Percentiles rank a stretch among this genome's conserved stretches.
Conservation (phyloP, 2,329 filamentous ascomycete species). For the Alternaria novae-zelandiae region DNA sequence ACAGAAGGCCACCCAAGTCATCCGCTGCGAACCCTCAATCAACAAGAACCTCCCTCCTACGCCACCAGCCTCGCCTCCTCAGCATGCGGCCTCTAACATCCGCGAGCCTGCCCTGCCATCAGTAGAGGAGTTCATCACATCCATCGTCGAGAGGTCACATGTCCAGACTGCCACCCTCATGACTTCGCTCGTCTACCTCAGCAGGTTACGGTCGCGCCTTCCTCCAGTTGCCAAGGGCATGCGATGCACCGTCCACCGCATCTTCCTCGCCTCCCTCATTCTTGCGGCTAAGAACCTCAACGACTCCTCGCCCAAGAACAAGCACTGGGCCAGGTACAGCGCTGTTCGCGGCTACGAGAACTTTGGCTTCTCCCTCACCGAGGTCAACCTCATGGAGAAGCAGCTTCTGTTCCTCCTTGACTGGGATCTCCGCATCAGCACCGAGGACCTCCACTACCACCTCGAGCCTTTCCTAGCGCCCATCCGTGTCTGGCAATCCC, state of each 20-base stretch:
- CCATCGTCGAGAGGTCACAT: conserved; percentile 89
- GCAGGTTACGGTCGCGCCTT: conserved; percentile 79
- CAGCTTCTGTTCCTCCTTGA: conserved; percentile 93
- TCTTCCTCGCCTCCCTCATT: conserved; percentile 90
- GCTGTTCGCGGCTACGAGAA: conserved; percentile 72
- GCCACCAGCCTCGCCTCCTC: conserved; percentile 65
- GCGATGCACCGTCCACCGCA: conserved; percentile 94
- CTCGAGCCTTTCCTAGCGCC: conserved; percentile 88
- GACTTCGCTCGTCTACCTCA: conserved; percentile 94
- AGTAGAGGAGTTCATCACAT: conserved; percentile 88
- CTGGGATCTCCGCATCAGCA: conserved; percentile 87
- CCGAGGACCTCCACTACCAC: conserved; percentile 85
- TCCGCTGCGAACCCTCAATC: conserved; percentile 71
- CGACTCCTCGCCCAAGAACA: conserved; percentile 99
- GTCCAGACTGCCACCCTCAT: conserved; percentile 97
- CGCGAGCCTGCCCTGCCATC: conserved; percentile 68
- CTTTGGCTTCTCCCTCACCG: conserved; percentile 91
- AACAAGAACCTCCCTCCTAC: conserved; percentile 62
- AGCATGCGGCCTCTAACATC: conserved; percentile 56
- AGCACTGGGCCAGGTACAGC: conserved; percentile 98
- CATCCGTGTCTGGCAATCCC: conserved; percentile 68
- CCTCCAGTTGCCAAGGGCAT: conserved; percentile 96
- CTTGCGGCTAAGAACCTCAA: conserved; percentile 95
- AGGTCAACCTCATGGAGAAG: conserved; percentile 99
- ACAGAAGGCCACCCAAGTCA: conserved; percentile 75